Base-by-base conservation (phyloP, 1,284 basidiomycete genomes). In the Malassezia slooffiae region DNA sequence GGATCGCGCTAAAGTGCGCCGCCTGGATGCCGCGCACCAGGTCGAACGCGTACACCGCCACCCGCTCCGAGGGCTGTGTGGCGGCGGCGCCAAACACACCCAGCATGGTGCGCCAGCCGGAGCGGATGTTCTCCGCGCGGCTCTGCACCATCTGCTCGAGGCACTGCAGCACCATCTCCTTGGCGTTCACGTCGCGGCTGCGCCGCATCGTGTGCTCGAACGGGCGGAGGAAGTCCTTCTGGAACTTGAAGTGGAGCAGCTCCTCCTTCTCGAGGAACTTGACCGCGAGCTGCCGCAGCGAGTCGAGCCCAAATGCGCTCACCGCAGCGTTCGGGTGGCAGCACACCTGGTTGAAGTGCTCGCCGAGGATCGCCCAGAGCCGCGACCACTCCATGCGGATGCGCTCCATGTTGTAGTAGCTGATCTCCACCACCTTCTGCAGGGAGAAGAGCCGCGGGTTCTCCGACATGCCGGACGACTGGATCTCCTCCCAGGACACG, bases 401-500 rank as follows among this genome's bases (percentile, higher is more conserved):
- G 47, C 93, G 83, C 50, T 77, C 82, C 93, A 99, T 99, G 73
- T 99, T 99, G 75, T 99, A 99, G 73, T 99, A 99, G 17, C 89
- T 93, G 55, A 99, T 99, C 70, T 99, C 93, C 35, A 99, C 93
- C 34, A 99, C 75, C 73, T 97, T 99, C 70, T 97, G 93, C 53
- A 99, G 74, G 70, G 90, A 95, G 75, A 99, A 99, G 47, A 96
- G 76, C 34, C 93, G 80, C 2, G 93, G 93, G 55, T 88, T 82
- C 21, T 70, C 71, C 6, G 88, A 90, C 30, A 89, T 73, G 17
- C 90, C 89, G 0, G 90, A 95, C 1, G 88, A 90, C 70, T 95
- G 89, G 40, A 99, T 99, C 73, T 99, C 93, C 67, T 97, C 89
- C 93, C 91, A 96, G 28, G 93, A 97, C 23, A 99, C 85, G 61